Conservation (phyloP, 345 rosid genomes). For the Eucalyptus pauciflora region DNA sequence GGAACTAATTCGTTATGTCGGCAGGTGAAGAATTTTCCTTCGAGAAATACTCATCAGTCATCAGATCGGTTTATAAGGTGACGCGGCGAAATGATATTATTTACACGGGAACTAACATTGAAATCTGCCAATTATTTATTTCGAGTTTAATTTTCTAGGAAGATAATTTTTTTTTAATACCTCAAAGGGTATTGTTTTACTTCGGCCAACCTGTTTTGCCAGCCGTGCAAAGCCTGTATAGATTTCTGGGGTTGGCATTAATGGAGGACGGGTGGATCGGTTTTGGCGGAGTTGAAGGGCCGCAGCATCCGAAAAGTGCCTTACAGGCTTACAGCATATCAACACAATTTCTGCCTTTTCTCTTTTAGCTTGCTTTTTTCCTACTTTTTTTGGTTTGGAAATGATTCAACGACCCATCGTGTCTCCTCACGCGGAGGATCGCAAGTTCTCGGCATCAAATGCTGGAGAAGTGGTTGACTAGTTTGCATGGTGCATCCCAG, state of each 20-base stretch:
- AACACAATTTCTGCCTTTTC: background rate
- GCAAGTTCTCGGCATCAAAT: background rate
- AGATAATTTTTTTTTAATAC: background rate
- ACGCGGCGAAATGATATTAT: background rate
- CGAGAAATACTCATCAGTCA: background rate
- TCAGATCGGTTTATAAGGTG: background rate
- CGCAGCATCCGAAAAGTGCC: background rate
- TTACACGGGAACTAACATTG: background rate
- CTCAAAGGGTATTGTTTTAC: background rate
- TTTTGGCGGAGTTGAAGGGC: background rate
- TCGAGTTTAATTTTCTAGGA: background rate
- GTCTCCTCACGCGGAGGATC: background rate
- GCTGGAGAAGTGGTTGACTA: background rate
- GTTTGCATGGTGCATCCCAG: background rate
- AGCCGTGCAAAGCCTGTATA: background rate
- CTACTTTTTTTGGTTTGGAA: background rate
- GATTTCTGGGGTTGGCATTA: background rate
- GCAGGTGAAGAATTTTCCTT: background rate
- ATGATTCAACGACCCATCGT: background rate
- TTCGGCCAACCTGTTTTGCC: background rate
- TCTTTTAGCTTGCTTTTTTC: background rate
- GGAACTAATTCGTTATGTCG: background rate
- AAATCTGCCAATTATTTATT: background rate
- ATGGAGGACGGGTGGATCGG: background rate
- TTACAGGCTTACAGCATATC: background rate